Base-by-base conservation (phyloP, 2,329 filamentous ascomycete genomes). In the Epichloe gansuensis region DNA sequence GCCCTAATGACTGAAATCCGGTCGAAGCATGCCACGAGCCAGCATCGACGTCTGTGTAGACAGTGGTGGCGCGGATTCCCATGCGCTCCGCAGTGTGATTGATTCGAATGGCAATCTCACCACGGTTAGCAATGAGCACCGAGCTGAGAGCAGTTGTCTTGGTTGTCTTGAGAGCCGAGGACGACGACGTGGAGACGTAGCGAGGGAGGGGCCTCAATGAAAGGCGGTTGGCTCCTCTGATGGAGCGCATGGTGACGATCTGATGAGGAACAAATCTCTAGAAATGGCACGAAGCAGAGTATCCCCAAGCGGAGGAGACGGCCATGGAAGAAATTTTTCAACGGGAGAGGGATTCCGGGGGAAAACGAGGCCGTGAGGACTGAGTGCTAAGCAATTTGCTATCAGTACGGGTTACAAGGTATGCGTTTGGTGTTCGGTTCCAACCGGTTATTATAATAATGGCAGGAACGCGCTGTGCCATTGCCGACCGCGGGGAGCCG, bases 61-160 rank as follows among this genome's bases (percentile, higher is more conserved):
- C 78, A 0, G 91, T 96, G 0, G 91, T 96, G 17, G 91, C 95
- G 56, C 84, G 82, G 63, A 98, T 95, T 53, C 93, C 91, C 64
- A 95, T 85, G 57, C 85, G 81, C 49, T 87, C 77, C 36, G 93
- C 93, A 23, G 93, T 98, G 58, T 84, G 81, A 58, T 90, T 86
- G 59, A 98, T 93, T 59, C 93, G 87, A 65, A 98, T 76, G 48
- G 93, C 93, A 61, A 98, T 98, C 70, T 98, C 93, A 61, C 93
- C 93, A 60, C 93, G 84, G 67, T 98, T 98, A 51, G 93, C 93
- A 65, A 98, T 97, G 25, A 98, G 77, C 42, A 97, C 86, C 8
- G 89, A 95, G 51, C 81, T 82, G 58, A 84, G 79, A 34, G 79
- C 76, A 13, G 72, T 75, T 12, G 61, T 55, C 51, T 62, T 64